These are phyloP conservation scores for Sugiyamaella marilandica DNA, from an alignment of 805 yeast genomes.

Conservation along the genomic window DNA sequence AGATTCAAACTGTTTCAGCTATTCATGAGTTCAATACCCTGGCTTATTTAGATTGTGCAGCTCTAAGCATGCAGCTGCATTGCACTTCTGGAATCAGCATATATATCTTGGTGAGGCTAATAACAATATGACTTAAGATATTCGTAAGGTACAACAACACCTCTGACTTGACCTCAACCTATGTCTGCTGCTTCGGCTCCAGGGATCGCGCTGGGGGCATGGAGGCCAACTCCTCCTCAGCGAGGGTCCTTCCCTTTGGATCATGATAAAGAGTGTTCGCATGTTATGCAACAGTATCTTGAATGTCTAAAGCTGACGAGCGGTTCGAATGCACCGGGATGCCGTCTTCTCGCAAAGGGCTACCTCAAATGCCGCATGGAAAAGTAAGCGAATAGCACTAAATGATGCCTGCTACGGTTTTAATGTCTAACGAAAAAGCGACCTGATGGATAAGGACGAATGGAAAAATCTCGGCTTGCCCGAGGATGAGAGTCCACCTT, in stretches of 20 bases:
- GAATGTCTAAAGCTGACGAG: slow-evolving; percentile 71
- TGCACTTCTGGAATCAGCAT: too few relatives aligned
- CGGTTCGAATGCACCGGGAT: slow-evolving; percentile 87
- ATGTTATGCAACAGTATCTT: slow-evolving; percentile 68
- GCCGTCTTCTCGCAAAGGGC: slow-evolving; percentile 75
- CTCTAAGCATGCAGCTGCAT: too few relatives aligned
- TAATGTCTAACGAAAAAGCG: slow-evolving; percentile 21
- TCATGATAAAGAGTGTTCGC: slow-evolving; percentile 77
- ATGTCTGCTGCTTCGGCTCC: slow-evolving; percentile 14
- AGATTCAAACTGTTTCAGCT: too few relatives aligned
- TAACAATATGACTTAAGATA: too few relatives aligned
- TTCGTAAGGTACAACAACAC: too few relatives aligned
- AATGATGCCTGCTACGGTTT: neutral
- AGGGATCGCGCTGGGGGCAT: slow-evolving; percentile 26
- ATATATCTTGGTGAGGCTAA: too few relatives aligned
- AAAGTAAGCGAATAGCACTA: slow-evolving; percentile 35
- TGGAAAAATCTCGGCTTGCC: slow-evolving; percentile 63
- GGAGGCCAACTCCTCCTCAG: slow-evolving; percentile 84
- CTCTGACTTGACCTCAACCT: too few relatives aligned
- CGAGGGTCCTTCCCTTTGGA: slow-evolving; percentile 95
- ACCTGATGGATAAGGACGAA: slow-evolving; percentile 54
- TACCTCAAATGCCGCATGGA: slow-evolving; percentile 90
- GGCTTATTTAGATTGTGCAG: neutral
- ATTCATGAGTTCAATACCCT: too few relatives aligned
- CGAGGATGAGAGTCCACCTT: slow-evolving; percentile 34